Conservation (phyloP, 768 basidiomycete species). For the Macrolepiota fuliginosa region DNA sequence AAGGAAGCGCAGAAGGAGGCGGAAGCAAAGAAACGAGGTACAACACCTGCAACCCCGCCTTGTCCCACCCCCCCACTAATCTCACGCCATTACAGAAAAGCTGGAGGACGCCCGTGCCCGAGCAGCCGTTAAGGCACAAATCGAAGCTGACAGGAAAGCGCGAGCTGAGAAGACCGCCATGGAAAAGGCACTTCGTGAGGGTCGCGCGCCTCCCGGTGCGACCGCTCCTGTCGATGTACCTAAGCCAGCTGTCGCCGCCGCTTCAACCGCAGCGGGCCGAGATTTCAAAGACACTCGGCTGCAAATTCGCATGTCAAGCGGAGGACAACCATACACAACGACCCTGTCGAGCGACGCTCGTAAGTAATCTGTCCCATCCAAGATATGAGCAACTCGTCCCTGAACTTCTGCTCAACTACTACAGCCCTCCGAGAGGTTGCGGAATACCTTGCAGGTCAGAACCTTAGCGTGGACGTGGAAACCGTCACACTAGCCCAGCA, state of each 20-base stretch:
- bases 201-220: slow-evolving; percentile 37
- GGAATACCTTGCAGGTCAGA: slow-evolving; percentile 81
- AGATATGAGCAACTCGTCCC: background rate
- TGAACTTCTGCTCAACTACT: background rate
- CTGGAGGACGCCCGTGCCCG: slow-evolving; percentile 82
- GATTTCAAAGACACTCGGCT: slow-evolving; percentile 87
- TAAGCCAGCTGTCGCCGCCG: slow-evolving; percentile 27
- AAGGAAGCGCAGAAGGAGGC: slow-evolving; percentile 86
- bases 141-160: slow-evolving; percentile 79
- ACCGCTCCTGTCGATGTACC: slow-evolving; percentile 24
- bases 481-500: slow-evolving; percentile 75
- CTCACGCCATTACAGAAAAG: slow-evolving; percentile 59
- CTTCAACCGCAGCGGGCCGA: slow-evolving; percentile 51
- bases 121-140: slow-evolving; percentile 88
- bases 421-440: slow-evolving; percentile 83
- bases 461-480: slow-evolving; percentile 66
- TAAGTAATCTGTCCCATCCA: slow-evolving; percentile 34
- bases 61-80: background rate
- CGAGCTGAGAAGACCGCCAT: slow-evolving; percentile 85
- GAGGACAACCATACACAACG: slow-evolving; percentile 78
- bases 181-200: slow-evolving; percentile 91
- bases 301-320: slow-evolving; percentile 84
- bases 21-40: slow-evolving; percentile 77
- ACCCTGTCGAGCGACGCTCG: slow-evolving; percentile 78
- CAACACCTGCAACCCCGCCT: slow-evolving; percentile 1